Conservation (phyloP, 306 rosid species). For the Fragaria iinumae region DNA sequence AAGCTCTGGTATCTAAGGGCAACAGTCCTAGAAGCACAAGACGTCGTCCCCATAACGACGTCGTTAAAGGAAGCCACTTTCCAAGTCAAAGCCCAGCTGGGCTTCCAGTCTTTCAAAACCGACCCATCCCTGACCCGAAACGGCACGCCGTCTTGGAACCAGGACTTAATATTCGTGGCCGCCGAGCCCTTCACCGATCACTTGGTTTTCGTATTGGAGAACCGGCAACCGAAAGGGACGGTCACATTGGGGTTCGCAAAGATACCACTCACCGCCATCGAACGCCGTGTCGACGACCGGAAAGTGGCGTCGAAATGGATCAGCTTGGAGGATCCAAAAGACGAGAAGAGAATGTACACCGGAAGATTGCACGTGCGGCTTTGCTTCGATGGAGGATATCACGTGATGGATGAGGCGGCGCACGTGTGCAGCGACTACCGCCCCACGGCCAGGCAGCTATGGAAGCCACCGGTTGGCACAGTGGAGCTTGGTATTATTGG, state of each 20-base stretch:
- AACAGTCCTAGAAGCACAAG: conserved; percentile 75
- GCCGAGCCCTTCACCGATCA: conserved; percentile 64
- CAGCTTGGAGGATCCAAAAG: conserved; percentile 37
- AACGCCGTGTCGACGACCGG: conserved; percentile 81
- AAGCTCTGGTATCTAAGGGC: conserved; percentile 86
- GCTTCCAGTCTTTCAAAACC: conserved; percentile 57
- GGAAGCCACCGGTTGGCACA: conserved; percentile 76
- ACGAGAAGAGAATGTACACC: conserved; percentile 38
- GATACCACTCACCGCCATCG: conserved; percentile 50
- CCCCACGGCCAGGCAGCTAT: conserved; percentile 86
- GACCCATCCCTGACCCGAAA: conserved; percentile 28
- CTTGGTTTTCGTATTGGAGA: conserved; percentile 50
- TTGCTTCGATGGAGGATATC: conserved; percentile 89
- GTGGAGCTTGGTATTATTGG: conserved; percentile 72
- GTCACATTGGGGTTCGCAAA: conserved; percentile 36
- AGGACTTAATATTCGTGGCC: conserved; percentile 71
- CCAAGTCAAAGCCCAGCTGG: conserved; percentile 64
- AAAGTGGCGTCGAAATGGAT: conserved; percentile 68
- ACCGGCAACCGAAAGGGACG: conserved; percentile 39
- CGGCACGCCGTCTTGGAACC: conserved; percentile 65
- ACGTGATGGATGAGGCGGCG: conserved; percentile 89
- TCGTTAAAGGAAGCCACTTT: conserved; percentile 38
- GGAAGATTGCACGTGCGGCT: conserved; percentile 66
- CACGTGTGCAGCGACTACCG: conserved; percentile 83
- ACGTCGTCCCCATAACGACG: conserved; percentile 33